Conservation (phyloP, 1,284 basidiomycete species). For the Ustilago shanxiensis region DNA sequence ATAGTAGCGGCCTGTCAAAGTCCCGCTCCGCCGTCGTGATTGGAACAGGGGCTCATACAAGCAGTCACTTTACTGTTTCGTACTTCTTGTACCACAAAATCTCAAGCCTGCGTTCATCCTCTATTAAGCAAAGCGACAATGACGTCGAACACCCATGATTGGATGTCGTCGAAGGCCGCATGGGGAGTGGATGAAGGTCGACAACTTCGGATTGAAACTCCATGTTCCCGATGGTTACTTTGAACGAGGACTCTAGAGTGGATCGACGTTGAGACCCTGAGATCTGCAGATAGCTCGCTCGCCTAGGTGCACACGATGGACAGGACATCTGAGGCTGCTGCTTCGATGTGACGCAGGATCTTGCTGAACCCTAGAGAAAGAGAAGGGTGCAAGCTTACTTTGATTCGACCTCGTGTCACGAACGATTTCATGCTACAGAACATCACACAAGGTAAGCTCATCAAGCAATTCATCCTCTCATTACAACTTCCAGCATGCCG, state of each 20-base stretch:
- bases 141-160: background rate
- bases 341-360: background rate
- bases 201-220: background rate
- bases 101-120: background rate
- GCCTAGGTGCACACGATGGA: background rate
- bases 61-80: no score
- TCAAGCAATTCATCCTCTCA: slow-evolving; percentile 1
- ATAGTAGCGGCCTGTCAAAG: background rate
- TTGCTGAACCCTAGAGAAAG: background rate
- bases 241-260: background rate
- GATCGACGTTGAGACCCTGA: slow-evolving; percentile 22
- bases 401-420: background rate
- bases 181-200: background rate
- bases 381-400: background rate
- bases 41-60: background rate
- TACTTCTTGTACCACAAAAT: no score
- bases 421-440: background rate
- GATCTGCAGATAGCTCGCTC: slow-evolving; percentile 11
- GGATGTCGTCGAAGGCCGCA: background rate
- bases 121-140: background rate
- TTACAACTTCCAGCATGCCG: background rate
- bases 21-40: slow-evolving; percentile 7
- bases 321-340: background rate
- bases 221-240: background rate
- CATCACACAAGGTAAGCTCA: background rate